These are phyloP conservation scores for Scleromitrula shiraiana DNA, from an alignment of 2,329 filamentous ascomycete genomes.

Conservation along the genomic window DNA sequence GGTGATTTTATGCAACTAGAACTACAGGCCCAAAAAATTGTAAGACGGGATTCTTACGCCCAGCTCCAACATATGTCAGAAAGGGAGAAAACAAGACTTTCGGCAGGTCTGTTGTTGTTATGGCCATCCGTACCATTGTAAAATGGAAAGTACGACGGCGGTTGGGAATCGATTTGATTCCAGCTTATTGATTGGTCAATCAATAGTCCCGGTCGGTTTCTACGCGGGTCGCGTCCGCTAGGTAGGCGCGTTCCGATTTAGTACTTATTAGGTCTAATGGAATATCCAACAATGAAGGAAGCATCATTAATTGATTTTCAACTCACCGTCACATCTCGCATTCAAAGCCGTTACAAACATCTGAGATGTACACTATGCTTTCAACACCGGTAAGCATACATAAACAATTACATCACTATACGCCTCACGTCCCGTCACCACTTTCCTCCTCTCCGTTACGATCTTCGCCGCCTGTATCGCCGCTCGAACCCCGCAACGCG, in stretches of 20 bases:
- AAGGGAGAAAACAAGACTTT: too few relatives aligned
- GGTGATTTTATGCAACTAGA: too few relatives aligned
- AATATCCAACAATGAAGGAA: neutral
- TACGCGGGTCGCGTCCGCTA: neutral
- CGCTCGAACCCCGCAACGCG: constrained; percentile 2
- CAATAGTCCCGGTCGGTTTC: neutral
- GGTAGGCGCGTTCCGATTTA: neutral
- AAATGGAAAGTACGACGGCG: too few relatives aligned
- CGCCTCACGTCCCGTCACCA: constrained; percentile 9
- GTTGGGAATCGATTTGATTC: neutral
- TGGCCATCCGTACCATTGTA: too few relatives aligned
- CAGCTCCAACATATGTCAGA: too few relatives aligned
- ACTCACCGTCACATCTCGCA: neutral
- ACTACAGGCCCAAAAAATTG: too few relatives aligned
- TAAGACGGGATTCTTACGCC: too few relatives aligned
- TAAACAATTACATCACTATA: constrained; percentile 7
- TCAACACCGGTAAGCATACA: constrained; percentile 2
- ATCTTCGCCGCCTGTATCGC: constrained; percentile 8
- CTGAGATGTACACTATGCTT: constrained; percentile 6
- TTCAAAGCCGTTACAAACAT: neutral
- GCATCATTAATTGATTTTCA: neutral
- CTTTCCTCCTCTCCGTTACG: constrained; percentile 7
- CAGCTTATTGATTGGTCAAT: neutral
- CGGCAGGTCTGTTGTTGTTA: too few relatives aligned
- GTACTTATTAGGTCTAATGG: neutral